Evolutionary conservation across 2,329 filamentous ascomycete species (phyloP).

Genomic region (Exophiala aquamarina): DNA sequence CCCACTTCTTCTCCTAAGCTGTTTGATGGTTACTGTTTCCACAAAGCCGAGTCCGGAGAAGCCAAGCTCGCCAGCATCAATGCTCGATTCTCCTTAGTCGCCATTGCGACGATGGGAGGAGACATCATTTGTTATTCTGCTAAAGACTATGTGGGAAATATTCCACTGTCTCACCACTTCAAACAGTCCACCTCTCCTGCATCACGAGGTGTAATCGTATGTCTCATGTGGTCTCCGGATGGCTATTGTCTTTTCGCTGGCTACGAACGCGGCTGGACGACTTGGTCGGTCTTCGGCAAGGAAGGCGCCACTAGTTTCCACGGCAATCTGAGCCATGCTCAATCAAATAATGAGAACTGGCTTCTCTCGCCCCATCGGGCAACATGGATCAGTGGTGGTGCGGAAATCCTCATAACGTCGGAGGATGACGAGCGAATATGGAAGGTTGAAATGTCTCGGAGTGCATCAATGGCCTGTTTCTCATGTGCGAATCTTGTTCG

Average conservation of each 20-base stretch:
- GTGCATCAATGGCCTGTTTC: conserved; percentile 89
- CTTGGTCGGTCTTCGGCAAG: conserved; percentile 97
- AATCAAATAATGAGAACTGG: conserved; percentile 76
- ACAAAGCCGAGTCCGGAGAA: conserved; percentile 63
- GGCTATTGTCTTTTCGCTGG: conserved; percentile 95
- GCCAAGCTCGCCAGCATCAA: conserved; percentile 82
- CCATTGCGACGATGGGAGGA: conserved; percentile 78
- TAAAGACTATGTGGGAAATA: conserved; percentile 89
- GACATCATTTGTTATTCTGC: conserved; percentile 87
- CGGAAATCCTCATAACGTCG: conserved; percentile 75
- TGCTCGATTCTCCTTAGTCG: conserved; percentile 89
- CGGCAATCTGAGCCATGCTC: conserved; percentile 63
- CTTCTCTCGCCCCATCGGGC: conserved; percentile 75
- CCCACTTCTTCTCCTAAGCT: conserved; percentile 55
- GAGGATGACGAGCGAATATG: conserved; percentile 76
- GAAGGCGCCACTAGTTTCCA: conserved; percentile 80
- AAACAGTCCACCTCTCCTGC: conserved; percentile 65
- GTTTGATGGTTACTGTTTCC: conserved; percentile 91
- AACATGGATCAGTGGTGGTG: conserved; percentile 84
- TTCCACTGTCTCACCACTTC: conserved; percentile 80
- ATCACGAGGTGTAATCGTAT: conserved; percentile 70
- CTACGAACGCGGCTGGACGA: conserved; percentile 89
- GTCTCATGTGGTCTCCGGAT: conserved; percentile 85
- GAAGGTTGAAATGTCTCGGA: conserved; percentile 88
- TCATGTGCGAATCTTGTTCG: conserved; percentile 86